Base-by-base conservation (phyloP, 1,284 basidiomycete genomes). In the Ganoderma sinense region DNA sequence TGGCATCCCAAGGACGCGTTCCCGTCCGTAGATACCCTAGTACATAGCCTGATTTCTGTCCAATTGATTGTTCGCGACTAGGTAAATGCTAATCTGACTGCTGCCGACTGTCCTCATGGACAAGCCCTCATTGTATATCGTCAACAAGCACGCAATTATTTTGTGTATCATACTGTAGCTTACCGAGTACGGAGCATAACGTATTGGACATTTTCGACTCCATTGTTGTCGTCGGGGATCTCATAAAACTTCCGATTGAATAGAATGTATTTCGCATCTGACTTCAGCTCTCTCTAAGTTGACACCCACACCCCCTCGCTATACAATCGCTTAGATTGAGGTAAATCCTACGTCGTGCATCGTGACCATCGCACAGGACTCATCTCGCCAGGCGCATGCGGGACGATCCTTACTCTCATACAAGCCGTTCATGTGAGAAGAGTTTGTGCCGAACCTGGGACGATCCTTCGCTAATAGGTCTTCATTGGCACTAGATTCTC, bases 21-120 rank as follows among this genome's bases (percentile, higher is more conserved):
- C 68, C 69, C 11, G 55, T 59, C 23, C 69, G 66, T 51, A 64
- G 69, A 69, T 73, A 69, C 61, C 72, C 66, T 41, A 69, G 62
- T 40, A 65, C 69, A 67, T 73, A 67, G 31, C 41, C 13, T 4
- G 45, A 29, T 41, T 20, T 45, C 8, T 56, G 53, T 13, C 20
- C 62, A 23, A 26, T 63, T 51, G 39, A 53, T 39, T 61, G 23
- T 13, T 26, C 23, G 20, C 36, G 41, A 26, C 23, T 26, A 23
- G 13, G 16, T 61, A 26, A 23, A 61, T 23, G 40, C 59, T 61
- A 39, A 61, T 40, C 41, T 40, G 59, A 61, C 59, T 56, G 53
- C 29, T 33, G 53, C 53, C 53, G 53, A 33, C 16, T 29, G 40
- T 41, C 39, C 16, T 26, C 5, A 23, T 16, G 59, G 59, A n/a